Evolutionary conservation across 176 grass and related monocot species (phyloP).

Genomic region (Phoenix roebelenii): DNA sequence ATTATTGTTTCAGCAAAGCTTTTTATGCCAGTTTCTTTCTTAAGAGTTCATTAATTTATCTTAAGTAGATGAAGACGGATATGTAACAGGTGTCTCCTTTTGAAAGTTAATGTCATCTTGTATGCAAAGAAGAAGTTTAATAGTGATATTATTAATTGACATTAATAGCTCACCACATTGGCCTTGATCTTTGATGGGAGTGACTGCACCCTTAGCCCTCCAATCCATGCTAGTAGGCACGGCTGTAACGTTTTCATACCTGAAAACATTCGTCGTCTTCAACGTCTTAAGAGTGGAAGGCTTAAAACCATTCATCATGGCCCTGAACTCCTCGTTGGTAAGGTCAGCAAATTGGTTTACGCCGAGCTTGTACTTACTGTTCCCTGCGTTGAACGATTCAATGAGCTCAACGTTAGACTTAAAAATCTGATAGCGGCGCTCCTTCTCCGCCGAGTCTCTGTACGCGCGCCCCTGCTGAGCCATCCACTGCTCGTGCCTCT

Average conservation of each 20-base stretch:
- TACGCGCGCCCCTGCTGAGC: conserved; percentile 37
- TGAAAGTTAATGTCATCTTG: no score
- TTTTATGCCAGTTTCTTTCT: no score
- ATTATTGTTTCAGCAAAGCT: no score
- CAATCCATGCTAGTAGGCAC: conserved; percentile 35
- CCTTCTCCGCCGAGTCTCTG: conserved; percentile 39
- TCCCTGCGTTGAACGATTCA: conserved; percentile 39
- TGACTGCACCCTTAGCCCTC: conserved; percentile 47
- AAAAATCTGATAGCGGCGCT: conserved; percentile 36
- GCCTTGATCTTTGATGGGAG: conserved; percentile 63
- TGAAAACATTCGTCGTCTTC: conserved; percentile 8
- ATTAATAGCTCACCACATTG: conserved; percentile 29
- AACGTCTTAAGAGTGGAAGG: not conserved
- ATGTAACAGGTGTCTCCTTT: no score
- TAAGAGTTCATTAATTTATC: no score
- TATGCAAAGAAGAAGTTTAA: no score
- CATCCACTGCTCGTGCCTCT: conserved; percentile 56
- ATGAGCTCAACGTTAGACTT: conserved; percentile 28
- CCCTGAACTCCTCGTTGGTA: conserved; percentile 52
- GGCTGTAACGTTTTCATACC: conserved; percentile 40
- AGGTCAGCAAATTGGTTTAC: conserved; percentile 57
- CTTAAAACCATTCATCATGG: conserved; percentile 24
- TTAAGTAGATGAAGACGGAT: no score
- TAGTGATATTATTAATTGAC: no score
- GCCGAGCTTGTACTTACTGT: conserved; percentile 26